phyloP scores from a whole-genome alignment of 2,329 filamentous ascomycete species.

The Sclerotinia subarctica region DNA sequence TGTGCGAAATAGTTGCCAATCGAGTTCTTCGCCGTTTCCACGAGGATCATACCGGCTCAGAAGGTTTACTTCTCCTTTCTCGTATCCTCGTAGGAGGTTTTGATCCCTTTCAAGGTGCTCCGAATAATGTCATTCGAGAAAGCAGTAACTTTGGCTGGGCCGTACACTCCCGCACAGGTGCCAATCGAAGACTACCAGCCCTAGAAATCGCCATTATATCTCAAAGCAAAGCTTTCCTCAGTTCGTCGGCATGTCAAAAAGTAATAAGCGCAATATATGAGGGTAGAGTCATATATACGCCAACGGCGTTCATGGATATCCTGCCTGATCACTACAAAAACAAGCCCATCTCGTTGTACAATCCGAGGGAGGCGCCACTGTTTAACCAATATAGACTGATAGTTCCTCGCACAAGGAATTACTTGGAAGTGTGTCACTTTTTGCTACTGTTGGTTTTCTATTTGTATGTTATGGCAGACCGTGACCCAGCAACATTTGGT shows the following conservation, averaged over 20 bases:
- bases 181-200: slow-evolving; percentile 58
- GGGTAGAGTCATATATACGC: slow-evolving; percentile 77
- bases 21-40: slow-evolving; percentile 75
- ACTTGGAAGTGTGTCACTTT: slow-evolving; percentile 74
- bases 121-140: slow-evolving; percentile 60
- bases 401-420: slow-evolving; percentile 73
- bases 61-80: slow-evolving; percentile 69
- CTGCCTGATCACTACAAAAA: slow-evolving; percentile 84
- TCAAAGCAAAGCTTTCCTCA: slow-evolving; percentile 75
- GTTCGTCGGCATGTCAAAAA: slow-evolving; percentile 74
- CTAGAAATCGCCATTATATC: slow-evolving; percentile 81
- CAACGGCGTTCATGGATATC: slow-evolving; percentile 76
- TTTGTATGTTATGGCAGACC: slow-evolving; percentile 66
- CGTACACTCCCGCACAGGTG: slow-evolving; percentile 44
- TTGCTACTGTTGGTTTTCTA: slow-evolving; percentile 66
- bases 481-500: slow-evolving; percentile 56
- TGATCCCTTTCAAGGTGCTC: slow-evolving; percentile 81
- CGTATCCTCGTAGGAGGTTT: slow-evolving; percentile 82
- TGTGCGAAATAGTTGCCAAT: slow-evolving; percentile 78
- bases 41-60: slow-evolving; percentile 69
- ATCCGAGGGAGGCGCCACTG: slow-evolving; percentile 69
- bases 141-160: slow-evolving; percentile 45
- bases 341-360: slow-evolving; percentile 76
- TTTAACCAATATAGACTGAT: slow-evolving; percentile 84
- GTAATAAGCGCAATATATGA: slow-evolving; percentile 81